Evolutionary conservation across 495 filamentous ascomycete species (phyloP).

Genomic region (Astrothelium macrocarpum): DNA sequence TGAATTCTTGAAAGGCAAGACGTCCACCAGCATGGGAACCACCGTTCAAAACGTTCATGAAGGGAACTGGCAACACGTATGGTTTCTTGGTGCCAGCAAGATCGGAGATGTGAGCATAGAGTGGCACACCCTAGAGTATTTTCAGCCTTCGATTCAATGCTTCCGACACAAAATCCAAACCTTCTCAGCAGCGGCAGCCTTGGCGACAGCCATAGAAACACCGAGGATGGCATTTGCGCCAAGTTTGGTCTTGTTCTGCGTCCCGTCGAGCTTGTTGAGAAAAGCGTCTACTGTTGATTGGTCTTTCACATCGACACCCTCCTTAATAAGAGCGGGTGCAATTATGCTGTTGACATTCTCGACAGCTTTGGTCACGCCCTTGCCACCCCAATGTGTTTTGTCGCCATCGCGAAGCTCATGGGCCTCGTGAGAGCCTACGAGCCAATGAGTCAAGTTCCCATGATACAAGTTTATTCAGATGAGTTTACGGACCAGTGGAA

Average conservation of each 20-base stretch:
- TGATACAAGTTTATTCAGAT: background rate
- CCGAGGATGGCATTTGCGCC: conserved; percentile 99
- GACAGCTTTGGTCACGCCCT: conserved; percentile 91
- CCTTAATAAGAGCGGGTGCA: conserved; percentile 83
- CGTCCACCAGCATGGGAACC: conserved; percentile 98
- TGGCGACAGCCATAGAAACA: conserved; percentile 90
- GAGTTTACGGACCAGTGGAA: conserved; percentile 60
- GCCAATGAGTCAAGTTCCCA: background rate
- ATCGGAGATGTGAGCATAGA: conserved; percentile 97
- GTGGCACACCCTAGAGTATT: conserved; percentile 58
- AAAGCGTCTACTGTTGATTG: conserved; percentile 88
- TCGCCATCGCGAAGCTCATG: conserved; percentile 98
- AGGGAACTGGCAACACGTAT: conserved; percentile 96
- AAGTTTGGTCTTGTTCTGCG: conserved; percentile 92
- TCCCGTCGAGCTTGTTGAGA: conserved; percentile 92
- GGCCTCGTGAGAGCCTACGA: conserved; percentile 86
- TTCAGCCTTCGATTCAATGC: conserved; percentile 3
- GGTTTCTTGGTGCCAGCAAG: conserved; percentile 99
- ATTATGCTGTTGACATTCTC: conserved; percentile 92
- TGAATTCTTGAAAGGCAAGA: conserved; percentile 99
- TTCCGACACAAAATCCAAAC: conserved; percentile 18
- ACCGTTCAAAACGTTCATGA: conserved; percentile 99
- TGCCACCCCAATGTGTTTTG: conserved; percentile 92
- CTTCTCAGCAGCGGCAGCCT: conserved; percentile 98
- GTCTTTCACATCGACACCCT: conserved; percentile 92